Conservation (phyloP, 306 rosid species). For the Casuarina equisetifolia region DNA sequence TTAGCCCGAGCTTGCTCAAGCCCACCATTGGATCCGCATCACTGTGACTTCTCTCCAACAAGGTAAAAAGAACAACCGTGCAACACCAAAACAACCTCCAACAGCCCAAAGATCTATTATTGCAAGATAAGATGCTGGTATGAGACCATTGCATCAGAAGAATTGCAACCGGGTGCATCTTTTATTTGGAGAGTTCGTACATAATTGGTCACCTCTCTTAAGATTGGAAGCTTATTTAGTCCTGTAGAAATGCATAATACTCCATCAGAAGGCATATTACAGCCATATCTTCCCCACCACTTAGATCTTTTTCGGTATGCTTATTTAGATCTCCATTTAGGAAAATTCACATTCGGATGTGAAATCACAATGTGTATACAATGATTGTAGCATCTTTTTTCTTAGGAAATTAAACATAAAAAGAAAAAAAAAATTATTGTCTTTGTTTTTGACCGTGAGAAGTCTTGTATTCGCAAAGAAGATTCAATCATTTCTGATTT, state of each 20-base stretch:
- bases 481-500: constrained; percentile 1
- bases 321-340: neutral
- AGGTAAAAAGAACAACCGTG: too few relatives aligned
- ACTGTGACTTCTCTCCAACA: too few relatives aligned
- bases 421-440: constrained; percentile 14
- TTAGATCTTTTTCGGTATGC: neutral
- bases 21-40: too few relatives aligned
- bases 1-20: too few relatives aligned
- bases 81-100: too few relatives aligned
- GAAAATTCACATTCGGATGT: neutral
- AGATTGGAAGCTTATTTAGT: neutral
- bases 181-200: neutral
- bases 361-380: neutral
- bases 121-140: too few relatives aligned
- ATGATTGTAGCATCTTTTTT: neutral
- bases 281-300: neutral
- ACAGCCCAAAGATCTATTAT: too few relatives aligned
- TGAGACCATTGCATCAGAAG: too few relatives aligned
- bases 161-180: too few relatives aligned
- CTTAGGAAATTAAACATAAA: neutral
- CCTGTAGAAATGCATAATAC: neutral
- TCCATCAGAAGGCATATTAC: neutral
- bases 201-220: neutral
- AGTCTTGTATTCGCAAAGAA: neutral
- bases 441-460: neutral